These are phyloP conservation scores for Colletotrichum spinosum DNA, from an alignment of 2,329 filamentous ascomycete genomes.

Conservation along the genomic window DNA sequence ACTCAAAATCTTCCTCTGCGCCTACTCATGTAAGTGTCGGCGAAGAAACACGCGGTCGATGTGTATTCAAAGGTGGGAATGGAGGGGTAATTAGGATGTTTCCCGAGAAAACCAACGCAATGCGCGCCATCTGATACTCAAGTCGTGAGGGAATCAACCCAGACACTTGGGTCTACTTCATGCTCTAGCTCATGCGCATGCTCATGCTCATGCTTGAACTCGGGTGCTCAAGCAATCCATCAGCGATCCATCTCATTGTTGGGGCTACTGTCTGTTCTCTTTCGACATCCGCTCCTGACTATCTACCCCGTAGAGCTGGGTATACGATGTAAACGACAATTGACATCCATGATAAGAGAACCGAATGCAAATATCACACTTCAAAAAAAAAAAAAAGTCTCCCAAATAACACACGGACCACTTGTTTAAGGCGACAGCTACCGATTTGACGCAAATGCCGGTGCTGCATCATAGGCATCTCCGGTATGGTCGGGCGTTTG, in stretches of 20 bases:
- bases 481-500: slow-evolving; percentile 20
- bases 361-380: no score
- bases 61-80: neutral
- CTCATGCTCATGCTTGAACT: no score
- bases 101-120: neutral
- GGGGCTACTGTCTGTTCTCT: no score
- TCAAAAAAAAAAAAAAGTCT: neutral
- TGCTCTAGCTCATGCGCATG: neutral
- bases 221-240: no score
- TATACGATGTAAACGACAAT: no score
- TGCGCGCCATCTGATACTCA: neutral
- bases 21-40: slow-evolving; percentile 29
- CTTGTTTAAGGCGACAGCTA: slow-evolving; percentile 32
- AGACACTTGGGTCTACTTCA: neutral
- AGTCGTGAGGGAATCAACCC: neutral
- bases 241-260: no score
- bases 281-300: no score
- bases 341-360: no score
- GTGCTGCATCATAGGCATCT: slow-evolving; percentile 10
- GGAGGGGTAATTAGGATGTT: neutral
- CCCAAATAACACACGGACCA: slow-evolving; percentile 7
- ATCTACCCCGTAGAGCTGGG: no score
- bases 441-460: slow-evolving; percentile 21
- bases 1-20: slow-evolving; percentile 14
- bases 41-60: slow-evolving; percentile 11